Percentiles rank a stretch among this genome's conserved stretches.
Evolutionary conservation across 2,329 filamentous ascomycete genomes (phyloP).

Genomic region (Aaosphaeria arxii): DNA sequence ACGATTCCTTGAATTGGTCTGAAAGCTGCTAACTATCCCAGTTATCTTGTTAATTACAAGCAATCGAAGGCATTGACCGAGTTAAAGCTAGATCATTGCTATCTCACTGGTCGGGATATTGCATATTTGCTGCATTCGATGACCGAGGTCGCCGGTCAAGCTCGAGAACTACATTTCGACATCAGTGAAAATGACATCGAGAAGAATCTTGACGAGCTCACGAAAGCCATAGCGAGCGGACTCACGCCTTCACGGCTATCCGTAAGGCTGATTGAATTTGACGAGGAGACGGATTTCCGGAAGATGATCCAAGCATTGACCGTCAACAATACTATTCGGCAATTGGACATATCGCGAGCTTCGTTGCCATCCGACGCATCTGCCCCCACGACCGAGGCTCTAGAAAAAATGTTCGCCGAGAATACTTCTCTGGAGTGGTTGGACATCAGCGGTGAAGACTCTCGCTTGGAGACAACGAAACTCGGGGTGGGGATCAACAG

Average conservation of each 20-base stretch:
- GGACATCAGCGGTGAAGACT: conserved; percentile 69
- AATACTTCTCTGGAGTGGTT: conserved; percentile 65
- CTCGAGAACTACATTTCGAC: conserved; percentile 62
- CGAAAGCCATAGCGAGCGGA: conserved; percentile 50
- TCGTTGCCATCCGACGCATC: conserved; percentile 68
- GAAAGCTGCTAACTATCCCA: conserved; percentile 15
- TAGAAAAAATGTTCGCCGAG: conserved; percentile 63
- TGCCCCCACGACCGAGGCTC: conserved; percentile 62
- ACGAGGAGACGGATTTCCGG: conserved; percentile 62
- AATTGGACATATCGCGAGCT: conserved; percentile 67
- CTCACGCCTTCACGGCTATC: conserved; percentile 62
- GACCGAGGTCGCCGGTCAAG: conserved; percentile 47
- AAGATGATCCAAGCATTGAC: conserved; percentile 61
- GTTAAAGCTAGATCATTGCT: conserved; percentile 65
- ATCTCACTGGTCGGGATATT: conserved; percentile 62
- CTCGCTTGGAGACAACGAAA: conserved; percentile 66
- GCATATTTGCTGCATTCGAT: conserved; percentile 65
- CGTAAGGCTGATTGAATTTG: conserved; percentile 67
- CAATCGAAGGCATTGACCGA: conserved; percentile 58
- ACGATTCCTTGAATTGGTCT: background rate
- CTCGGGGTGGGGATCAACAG: conserved; percentile 68
- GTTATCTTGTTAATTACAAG: conserved; percentile 60
- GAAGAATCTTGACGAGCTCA: conserved; percentile 50
- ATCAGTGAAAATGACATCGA: conserved; percentile 63
- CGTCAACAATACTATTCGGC: conserved; percentile 60